Conservation (phyloP, 371 early-diverging fungal genomes). For the Haplosporangium sp. region DNA sequence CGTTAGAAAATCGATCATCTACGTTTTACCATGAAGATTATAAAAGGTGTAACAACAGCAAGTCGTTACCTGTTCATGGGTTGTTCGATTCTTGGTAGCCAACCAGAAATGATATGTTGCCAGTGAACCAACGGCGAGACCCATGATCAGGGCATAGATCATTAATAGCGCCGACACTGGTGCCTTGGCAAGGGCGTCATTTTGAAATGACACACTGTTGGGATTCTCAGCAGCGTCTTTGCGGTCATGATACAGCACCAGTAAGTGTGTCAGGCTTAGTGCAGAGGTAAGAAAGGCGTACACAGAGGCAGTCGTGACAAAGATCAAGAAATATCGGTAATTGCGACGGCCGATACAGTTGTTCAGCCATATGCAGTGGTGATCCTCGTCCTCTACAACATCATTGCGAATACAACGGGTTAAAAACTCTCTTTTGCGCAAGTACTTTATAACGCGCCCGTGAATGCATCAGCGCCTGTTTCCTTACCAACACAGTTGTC, state of each 20-base stretch:
- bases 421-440: neutral
- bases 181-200: constrained; percentile 48
- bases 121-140: constrained; percentile 75
- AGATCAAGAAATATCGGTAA: constrained; percentile 86
- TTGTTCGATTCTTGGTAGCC: constrained; percentile 78
- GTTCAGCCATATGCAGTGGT: constrained; percentile 95
- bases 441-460: neutral
- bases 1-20: constrained; percentile 9
- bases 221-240: constrained; percentile 36
- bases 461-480: neutral
- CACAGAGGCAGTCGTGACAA: constrained; percentile 68
- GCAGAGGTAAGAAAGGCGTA: constrained; percentile 67
- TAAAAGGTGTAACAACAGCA: neutral
- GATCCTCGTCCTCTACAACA: constrained; percentile 79
- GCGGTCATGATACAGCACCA: constrained; percentile 58
- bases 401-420: neutral
- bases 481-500: constrained; percentile 88
- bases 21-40: neutral
- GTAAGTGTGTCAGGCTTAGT: constrained; percentile 67
- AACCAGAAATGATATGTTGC: constrained; percentile 82
- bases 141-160: constrained; percentile 70
- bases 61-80: constrained; percentile 87
- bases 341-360: constrained; percentile 94
- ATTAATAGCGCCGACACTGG: constrained; percentile 69
- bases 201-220: constrained; percentile 12